A percentile compares a stretch with the other conserved stretches of the same genome.
Conservation (phyloP, 257 asterid genomes). For the Datura wrightii region DNA sequence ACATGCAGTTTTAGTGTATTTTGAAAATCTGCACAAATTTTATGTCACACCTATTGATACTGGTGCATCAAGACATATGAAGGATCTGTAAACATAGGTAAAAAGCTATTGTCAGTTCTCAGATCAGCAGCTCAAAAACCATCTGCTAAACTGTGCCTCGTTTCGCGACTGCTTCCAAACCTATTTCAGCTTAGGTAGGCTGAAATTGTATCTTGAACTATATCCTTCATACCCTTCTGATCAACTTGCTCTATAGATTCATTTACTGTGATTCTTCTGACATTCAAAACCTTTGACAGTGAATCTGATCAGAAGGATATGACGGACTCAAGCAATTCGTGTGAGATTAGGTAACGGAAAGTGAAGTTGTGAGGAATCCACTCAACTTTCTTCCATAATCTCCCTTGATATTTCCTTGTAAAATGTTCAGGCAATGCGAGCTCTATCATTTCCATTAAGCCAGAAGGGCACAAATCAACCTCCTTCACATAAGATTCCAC, state of each 20-base stretch:
- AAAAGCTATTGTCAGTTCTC: not conserved
- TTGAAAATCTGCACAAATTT: not conserved
- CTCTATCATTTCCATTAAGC: conserved; percentile 58
- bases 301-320: not conserved
- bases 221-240: not conserved
- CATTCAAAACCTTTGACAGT: not conserved
- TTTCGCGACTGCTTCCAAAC: not conserved
- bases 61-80: not conserved
- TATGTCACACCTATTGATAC: not conserved
- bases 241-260: not conserved
- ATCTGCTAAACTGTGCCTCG: conserved; percentile 2
- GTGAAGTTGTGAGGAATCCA: conserved; percentile 75
- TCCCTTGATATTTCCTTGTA: conserved; percentile 45
- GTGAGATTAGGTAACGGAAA: conserved; percentile 62
- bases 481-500: conserved; percentile 75
- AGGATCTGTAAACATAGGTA: not conserved
- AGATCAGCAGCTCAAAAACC: conserved; percentile 9
- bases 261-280: not conserved
- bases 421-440: conserved; percentile 54
- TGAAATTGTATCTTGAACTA: not conserved
- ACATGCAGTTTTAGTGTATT: not conserved
- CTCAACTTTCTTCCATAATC: conserved; percentile 63
- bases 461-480: conserved; percentile 56
- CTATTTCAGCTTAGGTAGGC: conserved; percentile 17
- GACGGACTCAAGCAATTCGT: conserved; percentile 51